Evolutionary conservation across 306 rosid genomes (phyloP).

Genomic region (Ammopiptanthus mongolicus): DNA sequence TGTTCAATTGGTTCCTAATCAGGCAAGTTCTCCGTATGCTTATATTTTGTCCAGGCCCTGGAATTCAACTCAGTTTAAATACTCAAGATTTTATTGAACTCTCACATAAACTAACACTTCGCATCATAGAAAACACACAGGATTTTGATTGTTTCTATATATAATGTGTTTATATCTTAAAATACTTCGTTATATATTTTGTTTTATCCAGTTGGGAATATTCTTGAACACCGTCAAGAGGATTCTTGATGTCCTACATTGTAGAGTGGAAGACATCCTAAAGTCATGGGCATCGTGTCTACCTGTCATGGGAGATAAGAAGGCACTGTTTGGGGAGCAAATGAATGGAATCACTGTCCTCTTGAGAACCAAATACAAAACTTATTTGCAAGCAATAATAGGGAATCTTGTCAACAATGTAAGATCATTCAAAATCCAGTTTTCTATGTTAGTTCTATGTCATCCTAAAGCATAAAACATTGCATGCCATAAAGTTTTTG

Average conservation of each 20-base stretch:
- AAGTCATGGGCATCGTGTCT: constrained; percentile 87
- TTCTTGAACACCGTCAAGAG: constrained; percentile 91
- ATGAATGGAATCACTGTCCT: constrained; percentile 87
- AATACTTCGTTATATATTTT: constrained; percentile 4
- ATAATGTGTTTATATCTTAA: constrained; percentile 4
- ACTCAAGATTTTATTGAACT: neutral
- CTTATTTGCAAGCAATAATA: constrained; percentile 85
- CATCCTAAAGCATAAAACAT: neutral
- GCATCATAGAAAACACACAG: neutral
- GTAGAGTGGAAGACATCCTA: constrained; percentile 86
- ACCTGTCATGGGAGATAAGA: constrained; percentile 76
- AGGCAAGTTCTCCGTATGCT: constrained; percentile 42
- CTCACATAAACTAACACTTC: neutral
- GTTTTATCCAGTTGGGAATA: constrained; percentile 61
- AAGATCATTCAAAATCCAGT: constrained; percentile 28
- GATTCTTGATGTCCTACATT: constrained; percentile 85
- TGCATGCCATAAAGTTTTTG: neutral
- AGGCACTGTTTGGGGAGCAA: constrained; percentile 78
- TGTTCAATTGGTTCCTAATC: constrained; percentile 68
- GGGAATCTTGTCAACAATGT: constrained; percentile 88
- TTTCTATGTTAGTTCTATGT: neutral
- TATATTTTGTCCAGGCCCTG: neutral
- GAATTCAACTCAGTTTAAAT: constrained; percentile 1
- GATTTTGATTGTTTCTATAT: neutral
- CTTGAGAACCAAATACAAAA: constrained; percentile 88